phyloP scores from a whole-genome alignment of 1,284 basidiomycete genomes.

The Cutaneotrichosporon cavernicola region DNA sequence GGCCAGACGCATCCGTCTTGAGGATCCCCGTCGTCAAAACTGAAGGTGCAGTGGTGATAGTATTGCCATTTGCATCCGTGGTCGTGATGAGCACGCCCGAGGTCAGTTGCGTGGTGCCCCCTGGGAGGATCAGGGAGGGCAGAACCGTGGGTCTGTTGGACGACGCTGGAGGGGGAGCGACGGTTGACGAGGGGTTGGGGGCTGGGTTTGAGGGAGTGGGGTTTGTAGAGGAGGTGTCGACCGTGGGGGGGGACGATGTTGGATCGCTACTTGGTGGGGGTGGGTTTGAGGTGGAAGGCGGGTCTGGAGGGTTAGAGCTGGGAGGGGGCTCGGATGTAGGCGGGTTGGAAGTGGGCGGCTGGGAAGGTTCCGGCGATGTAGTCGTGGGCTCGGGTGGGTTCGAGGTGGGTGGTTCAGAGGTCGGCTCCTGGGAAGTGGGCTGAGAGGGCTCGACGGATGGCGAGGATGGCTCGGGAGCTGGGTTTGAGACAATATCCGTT shows the following conservation, averaged over 20 bases:
- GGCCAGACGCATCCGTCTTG: conserved; percentile 28
- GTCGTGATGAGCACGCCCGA: conserved; percentile 9
- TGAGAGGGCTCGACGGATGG: not conserved
- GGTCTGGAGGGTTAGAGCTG: not conserved
- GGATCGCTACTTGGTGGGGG: not conserved
- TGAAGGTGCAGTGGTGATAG: not conserved
- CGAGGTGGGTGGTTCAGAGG: not conserved
- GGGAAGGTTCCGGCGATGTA: conserved; percentile 2
- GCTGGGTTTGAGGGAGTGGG: not conserved
- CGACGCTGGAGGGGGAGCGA: not conserved
- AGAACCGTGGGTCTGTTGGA: not conserved
- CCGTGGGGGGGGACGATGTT: not conserved
- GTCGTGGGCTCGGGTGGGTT: not conserved
- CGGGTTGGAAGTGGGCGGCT: not conserved
- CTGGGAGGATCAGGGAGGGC: not conserved
- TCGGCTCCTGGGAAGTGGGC: not conserved
- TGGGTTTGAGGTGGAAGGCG: not conserved
- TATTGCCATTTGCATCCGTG: conserved; percentile 15
- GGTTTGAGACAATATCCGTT: not conserved
- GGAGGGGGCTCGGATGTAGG: not conserved
- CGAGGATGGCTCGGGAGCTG: not conserved
- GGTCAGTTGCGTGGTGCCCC: not conserved
- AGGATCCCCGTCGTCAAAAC: not conserved
- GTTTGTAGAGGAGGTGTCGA: not conserved
- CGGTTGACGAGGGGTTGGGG: not conserved